Evolutionary conservation across 139 green algal species (phyloP).

Genomic region (Mychonastes homosphaera): DNA sequence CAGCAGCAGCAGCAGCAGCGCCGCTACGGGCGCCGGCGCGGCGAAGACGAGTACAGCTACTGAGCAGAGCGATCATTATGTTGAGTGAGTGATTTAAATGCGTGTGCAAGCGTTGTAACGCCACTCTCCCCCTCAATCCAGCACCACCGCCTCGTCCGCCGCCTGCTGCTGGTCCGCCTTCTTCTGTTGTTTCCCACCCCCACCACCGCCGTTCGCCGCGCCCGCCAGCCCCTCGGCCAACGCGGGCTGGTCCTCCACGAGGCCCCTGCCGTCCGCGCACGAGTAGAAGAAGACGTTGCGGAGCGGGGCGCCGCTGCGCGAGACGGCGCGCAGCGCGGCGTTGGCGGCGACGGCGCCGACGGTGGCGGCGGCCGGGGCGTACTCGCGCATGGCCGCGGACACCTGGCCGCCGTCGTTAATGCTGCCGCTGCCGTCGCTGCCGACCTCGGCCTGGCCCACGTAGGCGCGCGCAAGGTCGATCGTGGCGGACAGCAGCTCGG

Average conservation of each 20-base stretch:
- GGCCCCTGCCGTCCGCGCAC: conserved; percentile 37
- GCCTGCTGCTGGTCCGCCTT: too few species aligned
- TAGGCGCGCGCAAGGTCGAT: not conserved
- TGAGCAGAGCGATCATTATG: too few species aligned
- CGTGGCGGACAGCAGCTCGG: not conserved
- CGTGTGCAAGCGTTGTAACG: too few species aligned
- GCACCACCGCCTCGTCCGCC: too few species aligned
- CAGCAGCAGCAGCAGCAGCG: too few species aligned
- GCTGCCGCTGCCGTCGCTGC: not conserved
- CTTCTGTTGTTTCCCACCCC: too few species aligned
- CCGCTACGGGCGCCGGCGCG: too few species aligned
- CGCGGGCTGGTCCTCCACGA: conserved; percentile 29
- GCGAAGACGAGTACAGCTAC: too few species aligned
- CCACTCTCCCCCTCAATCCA: too few species aligned
- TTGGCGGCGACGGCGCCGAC: conserved; percentile 78
- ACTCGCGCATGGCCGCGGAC: conserved; percentile 15
- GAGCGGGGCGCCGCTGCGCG: conserved; percentile 53
- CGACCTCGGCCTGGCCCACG: not conserved
- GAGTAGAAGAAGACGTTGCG: conserved; percentile 79
- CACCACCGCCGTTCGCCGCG: too few species aligned
- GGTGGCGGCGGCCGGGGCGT: conserved; percentile 59
- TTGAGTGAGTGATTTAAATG: too few species aligned
- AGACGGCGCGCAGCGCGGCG: conserved; percentile 73
- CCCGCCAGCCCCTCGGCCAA: not conserved
- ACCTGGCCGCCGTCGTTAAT: not conserved